Conservation (phyloP, 2,329 filamentous ascomycete genomes). For the Beauveria asiatica region DNA sequence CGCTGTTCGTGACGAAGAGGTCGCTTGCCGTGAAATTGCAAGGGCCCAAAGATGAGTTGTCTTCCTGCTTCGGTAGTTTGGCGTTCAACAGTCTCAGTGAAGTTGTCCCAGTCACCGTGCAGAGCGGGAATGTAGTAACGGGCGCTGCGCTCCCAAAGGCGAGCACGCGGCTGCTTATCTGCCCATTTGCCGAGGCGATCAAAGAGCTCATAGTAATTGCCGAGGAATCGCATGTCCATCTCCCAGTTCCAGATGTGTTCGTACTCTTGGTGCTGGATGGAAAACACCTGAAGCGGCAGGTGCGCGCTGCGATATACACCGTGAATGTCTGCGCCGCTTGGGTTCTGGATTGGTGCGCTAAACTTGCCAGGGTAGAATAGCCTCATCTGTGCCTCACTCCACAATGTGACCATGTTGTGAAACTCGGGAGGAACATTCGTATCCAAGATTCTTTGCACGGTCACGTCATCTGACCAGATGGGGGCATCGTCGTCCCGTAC, state of each 20-base stretch:
- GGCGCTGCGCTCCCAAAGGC: conserved; percentile 69
- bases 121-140: conserved; percentile 68
- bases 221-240: conserved; percentile 58
- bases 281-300: conserved; percentile 56
- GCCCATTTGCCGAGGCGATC: conserved; percentile 59
- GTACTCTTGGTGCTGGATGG: conserved; percentile 54
- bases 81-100: conserved; percentile 53
- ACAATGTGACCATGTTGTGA: conserved; percentile 69
- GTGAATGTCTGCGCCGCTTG: conserved; percentile 49
- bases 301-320: conserved; percentile 61
- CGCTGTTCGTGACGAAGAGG: conserved; percentile 43
- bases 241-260: conserved; percentile 64
- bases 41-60: conserved; percentile 62
- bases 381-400: conserved; percentile 79
- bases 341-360: conserved; percentile 57
- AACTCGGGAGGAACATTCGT: conserved; percentile 64
- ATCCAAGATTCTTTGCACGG: conserved; percentile 62
- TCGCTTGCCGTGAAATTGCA: conserved; percentile 39
- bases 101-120: conserved; percentile 66
- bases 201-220: conserved; percentile 66
- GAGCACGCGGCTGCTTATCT: conserved; percentile 56
- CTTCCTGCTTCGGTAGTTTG: conserved; percentile 46
- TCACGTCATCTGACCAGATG: conserved; percentile 72
- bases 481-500: conserved; percentile 71
- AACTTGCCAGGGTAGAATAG: conserved; percentile 66